Evolutionary conservation across 768 basidiomycete species (phyloP).

Genomic region (Phylloporus sp.): DNA sequence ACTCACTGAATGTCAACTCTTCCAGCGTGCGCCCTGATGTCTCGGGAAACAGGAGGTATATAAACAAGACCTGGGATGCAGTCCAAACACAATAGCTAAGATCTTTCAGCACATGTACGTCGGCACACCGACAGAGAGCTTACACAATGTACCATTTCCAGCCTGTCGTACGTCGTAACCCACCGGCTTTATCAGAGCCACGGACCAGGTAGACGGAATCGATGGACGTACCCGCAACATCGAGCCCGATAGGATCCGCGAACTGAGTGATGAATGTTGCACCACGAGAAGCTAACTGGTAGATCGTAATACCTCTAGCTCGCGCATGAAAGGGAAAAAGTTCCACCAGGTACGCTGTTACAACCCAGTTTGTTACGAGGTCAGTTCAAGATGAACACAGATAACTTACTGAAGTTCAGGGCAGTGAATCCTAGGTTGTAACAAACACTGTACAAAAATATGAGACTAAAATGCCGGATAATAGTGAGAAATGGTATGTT

Average conservation of each 20-base stretch:
- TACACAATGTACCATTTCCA: slow-evolving; percentile 13
- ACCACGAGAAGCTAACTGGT: slow-evolving; percentile 52
- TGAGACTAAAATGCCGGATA: slow-evolving; percentile 3
- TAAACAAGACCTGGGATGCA: slow-evolving; percentile 11
- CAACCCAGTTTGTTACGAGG: neutral
- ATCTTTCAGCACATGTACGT: neutral
- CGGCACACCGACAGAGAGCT: neutral
- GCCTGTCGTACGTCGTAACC: neutral
- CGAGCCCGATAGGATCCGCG: slow-evolving; percentile 17
- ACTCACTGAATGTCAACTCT: slow-evolving; percentile 18
- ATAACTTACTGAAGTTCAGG: neutral
- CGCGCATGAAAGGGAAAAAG: slow-evolving; percentile 61
- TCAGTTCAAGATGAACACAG: neutral
- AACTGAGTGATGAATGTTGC: slow-evolving; percentile 13
- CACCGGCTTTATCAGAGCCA: neutral
- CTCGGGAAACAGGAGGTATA: slow-evolving; percentile 19
- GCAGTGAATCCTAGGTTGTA: slow-evolving; percentile 4
- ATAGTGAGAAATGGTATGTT: neutral
- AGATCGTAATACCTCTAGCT: slow-evolving; percentile 55
- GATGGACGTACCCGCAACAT: slow-evolving; percentile 1
- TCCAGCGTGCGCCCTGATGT: slow-evolving; percentile 18
- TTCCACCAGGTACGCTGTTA: slow-evolving; percentile 58
- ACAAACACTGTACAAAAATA: slow-evolving; percentile 1
- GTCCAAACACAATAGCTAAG: slow-evolving; percentile 15
- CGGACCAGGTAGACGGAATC: neutral